These are phyloP conservation scores for Pythium dissotocum DNA, from an alignment of 352 stramenopile genomes.

Conservation along the genomic window DNA sequence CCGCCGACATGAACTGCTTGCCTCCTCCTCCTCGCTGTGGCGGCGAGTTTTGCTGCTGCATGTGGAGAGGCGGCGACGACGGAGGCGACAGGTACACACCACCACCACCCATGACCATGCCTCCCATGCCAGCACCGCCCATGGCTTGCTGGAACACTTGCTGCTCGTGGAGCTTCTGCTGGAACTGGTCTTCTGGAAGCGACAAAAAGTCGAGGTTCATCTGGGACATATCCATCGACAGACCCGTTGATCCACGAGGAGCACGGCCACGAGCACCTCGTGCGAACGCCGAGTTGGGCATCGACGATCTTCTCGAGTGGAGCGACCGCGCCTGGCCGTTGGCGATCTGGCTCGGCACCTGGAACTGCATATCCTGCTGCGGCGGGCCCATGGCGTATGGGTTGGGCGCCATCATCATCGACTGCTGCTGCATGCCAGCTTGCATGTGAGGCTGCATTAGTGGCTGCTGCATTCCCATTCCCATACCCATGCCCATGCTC, in stretches of 20 bases:
- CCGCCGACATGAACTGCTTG: constrained; percentile 31
- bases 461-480: constrained; percentile 8
- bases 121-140: background rate
- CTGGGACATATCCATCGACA: constrained; percentile 85
- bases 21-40: constrained; percentile 17
- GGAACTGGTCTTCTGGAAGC: constrained; percentile 61
- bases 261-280: constrained; percentile 28
- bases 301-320: constrained; percentile 50
- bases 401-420: constrained; percentile 21
- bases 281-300: constrained; percentile 32
- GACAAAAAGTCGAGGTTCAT: constrained; percentile 75
- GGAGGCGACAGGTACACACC: constrained; percentile 19
- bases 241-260: constrained; percentile 49
- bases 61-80: constrained; percentile 23
- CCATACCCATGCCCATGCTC: constrained; percentile 2
- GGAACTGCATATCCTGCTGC: constrained; percentile 25
- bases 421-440: constrained; percentile 2
- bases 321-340: constrained; percentile 61
- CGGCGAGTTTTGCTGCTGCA: constrained; percentile 32
- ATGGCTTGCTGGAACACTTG: constrained; percentile 29
- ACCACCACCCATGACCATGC: background rate
- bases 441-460: constrained; percentile 12
- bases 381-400: constrained; percentile 15
- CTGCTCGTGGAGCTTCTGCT: constrained; percentile 40
- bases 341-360: constrained; percentile 48